Evolutionary conservation across 2,329 filamentous ascomycete species (phyloP), one percentile per base, ranked within the genome.

Genomic region (Chaetomiaceae sp.): DNA sequence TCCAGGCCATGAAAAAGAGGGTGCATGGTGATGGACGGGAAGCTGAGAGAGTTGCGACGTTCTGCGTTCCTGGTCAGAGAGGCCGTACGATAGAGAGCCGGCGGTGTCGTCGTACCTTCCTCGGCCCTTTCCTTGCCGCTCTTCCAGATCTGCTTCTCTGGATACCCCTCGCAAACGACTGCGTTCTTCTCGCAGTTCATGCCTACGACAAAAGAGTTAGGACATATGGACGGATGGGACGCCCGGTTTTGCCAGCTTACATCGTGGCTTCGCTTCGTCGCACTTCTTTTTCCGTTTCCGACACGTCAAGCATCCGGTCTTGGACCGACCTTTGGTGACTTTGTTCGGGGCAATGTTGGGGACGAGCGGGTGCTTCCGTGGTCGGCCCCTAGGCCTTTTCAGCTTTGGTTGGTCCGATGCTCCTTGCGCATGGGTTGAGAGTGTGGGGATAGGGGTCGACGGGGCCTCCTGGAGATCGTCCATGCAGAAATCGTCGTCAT

Each of bases 121-220:
- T 87, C 84, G 30, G 82, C 78, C 65, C 78, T 86, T 68, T 92
- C 87, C 66, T 82, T 89, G 25, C 90, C 89, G 65, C 89, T 91
- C 68, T 85, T 89, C 90, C 90, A 96, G 48, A 90, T 80, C 54
- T 89, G 86, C 67, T 90, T 90, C 57, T 89, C 86, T 46, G 89
- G 88, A 65, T 95, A 96, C 11, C 90, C 90, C 70, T 95, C 90
- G 66, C 90, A 96, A 11, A 91, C 82, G 11, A 95, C 89, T 8
- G 90, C 89, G 67, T 95, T 96, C 76, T 95, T 96, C 71, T 94
- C 86, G 65, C 90, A 96, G 64, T 95, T 95, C 69, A 89, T 78
- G 62, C 88, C 86, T 90, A 48, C 27, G 52, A 48, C 25, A 27
- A 20, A 16, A 13, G 18, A 9, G 38, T 61, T 30, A 61, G 56